Percentiles rank a stretch among this genome's conserved stretches.
These are phyloP conservation scores for Tolypocladium nubicola DNA, from an alignment of 2,329 filamentous ascomycete genomes.

Conservation along the genomic window DNA sequence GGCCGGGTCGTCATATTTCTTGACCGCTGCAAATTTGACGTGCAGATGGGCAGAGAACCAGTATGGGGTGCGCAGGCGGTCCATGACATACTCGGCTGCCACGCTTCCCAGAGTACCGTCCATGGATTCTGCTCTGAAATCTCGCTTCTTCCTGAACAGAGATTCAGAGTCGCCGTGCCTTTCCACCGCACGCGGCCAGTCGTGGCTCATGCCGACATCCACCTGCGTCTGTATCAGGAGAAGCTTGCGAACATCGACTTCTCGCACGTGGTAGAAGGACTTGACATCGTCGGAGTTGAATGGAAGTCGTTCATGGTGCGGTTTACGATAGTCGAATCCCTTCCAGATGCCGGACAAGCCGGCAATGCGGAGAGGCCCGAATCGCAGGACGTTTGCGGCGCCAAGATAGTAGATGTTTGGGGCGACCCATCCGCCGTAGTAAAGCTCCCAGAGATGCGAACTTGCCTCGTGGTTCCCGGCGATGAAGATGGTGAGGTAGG, in stretches of 20 bases:
- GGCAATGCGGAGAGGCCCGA: constrained; percentile 79
- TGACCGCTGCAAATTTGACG: constrained; percentile 69
- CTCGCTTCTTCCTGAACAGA: constrained; percentile 63
- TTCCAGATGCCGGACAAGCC: constrained; percentile 95
- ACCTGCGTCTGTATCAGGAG: constrained; percentile 77
- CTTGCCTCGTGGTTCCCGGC: constrained; percentile 94
- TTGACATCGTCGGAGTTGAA: constrained; percentile 69
- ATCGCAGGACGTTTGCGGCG: constrained; percentile 75
- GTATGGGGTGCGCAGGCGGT: constrained; percentile 68
- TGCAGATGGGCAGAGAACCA: constrained; percentile 97
- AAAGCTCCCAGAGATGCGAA: constrained; percentile 82
- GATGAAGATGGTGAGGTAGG: constrained; percentile 85
- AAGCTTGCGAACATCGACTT: constrained; percentile 84
- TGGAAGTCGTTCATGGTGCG: constrained; percentile 77
- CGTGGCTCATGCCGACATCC: constrained; percentile 85
- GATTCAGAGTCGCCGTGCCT: constrained; percentile 57
- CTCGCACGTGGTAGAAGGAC: constrained; percentile 81
- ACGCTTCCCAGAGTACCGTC: constrained; percentile 68
- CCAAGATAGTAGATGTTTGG: constrained; percentile 97
- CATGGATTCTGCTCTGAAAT: constrained; percentile 65
- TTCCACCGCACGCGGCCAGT: constrained; percentile 86
- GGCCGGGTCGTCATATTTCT: constrained; percentile 34
- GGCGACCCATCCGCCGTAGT: constrained; percentile 94
- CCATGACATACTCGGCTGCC: constrained; percentile 71
- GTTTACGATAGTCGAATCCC: constrained; percentile 72